These are phyloP conservation scores for Pseudogymnoascus sp. DNA, from an alignment of 2,329 filamentous ascomycete species.

Conservation along the genomic window DNA sequence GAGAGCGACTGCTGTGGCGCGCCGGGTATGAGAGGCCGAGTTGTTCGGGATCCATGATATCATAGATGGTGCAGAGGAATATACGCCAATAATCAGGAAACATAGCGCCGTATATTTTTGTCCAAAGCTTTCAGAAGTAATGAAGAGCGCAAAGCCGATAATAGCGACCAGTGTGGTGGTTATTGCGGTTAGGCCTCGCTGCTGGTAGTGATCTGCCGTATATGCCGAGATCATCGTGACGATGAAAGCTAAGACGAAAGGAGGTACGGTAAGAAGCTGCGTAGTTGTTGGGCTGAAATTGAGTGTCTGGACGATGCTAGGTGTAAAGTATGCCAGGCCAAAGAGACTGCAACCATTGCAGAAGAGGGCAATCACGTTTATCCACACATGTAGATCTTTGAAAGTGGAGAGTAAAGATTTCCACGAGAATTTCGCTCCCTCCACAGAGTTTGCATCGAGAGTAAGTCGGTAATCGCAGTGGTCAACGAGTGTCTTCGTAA, in stretches of 20 bases:
- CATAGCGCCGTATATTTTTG: constrained; percentile 34
- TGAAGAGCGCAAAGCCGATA: constrained; percentile 31
- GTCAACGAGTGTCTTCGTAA: background rate
- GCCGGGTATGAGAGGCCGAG: constrained; percentile 1
- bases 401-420: background rate
- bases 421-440: background rate
- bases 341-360: constrained; percentile 6
- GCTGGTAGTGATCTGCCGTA: constrained; percentile 24
- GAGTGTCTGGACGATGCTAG: constrained; percentile 24
- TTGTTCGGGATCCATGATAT: constrained; percentile 8
- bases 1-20: constrained; percentile 4
- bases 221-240: constrained; percentile 23
- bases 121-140: constrained; percentile 22
- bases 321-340: background rate
- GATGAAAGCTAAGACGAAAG: constrained; percentile 22
- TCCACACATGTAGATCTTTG: background rate
- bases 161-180: constrained; percentile 24
- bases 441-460: constrained; percentile 2
- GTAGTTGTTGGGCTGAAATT: constrained; percentile 22
- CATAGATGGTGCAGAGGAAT: background rate
- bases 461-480: constrained; percentile 5
- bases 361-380: background rate
- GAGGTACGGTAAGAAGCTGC: constrained; percentile 28
- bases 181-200: constrained; percentile 24
- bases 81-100: constrained; percentile 17